Evolutionary conservation across 352 stramenopile species (phyloP).

Genomic region (Pythium aristosporum): DNA sequence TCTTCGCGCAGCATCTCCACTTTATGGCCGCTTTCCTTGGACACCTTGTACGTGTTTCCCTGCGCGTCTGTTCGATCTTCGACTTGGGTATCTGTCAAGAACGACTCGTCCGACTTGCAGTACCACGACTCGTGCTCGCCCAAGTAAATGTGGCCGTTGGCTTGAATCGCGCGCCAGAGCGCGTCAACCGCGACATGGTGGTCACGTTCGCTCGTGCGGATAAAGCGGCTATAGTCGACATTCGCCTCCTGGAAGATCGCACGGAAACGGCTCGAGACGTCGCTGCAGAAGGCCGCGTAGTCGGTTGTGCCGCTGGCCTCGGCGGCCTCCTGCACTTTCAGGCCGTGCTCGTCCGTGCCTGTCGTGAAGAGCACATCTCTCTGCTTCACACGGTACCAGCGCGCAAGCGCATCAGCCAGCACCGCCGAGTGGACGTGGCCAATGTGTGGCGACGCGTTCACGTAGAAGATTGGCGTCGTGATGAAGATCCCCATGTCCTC

Average conservation of each 20-base stretch:
- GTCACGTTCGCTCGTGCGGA: slow-evolving; percentile 94
- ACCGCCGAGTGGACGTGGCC: slow-evolving; percentile 97
- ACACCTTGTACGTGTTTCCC: slow-evolving; percentile 58
- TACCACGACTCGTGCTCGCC: slow-evolving; percentile 98
- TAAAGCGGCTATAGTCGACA: slow-evolving; percentile 94
- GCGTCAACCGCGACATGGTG: slow-evolving; percentile 91
- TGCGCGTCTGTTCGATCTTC: slow-evolving; percentile 64
- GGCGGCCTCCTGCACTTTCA: slow-evolving; percentile 95
- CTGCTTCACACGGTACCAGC: slow-evolving; percentile 69
- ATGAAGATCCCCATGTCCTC: slow-evolving; percentile 51
- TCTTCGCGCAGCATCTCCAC: slow-evolving; percentile 96
- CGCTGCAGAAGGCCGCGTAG: slow-evolving; percentile 89
- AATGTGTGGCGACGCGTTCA: slow-evolving; percentile 99
- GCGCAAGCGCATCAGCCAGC: slow-evolving; percentile 83
- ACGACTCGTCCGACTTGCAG: slow-evolving; percentile 98
- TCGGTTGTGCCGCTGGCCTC: slow-evolving; percentile 81
- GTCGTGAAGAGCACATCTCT: slow-evolving; percentile 91
- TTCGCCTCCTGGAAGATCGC: slow-evolving; percentile 90
- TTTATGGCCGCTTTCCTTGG: slow-evolving; percentile 88
- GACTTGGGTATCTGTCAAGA: slow-evolving; percentile 97
- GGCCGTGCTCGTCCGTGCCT: slow-evolving; percentile 98
- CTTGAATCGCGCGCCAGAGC: slow-evolving; percentile 91
- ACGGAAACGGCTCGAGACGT: slow-evolving; percentile 89
- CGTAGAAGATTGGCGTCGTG: slow-evolving; percentile 99
- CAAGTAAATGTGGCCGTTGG: slow-evolving; percentile 96